These are phyloP conservation scores for Colletotrichum sp. DNA, from an alignment of 2,329 filamentous ascomycete genomes.

Conservation along the genomic window DNA sequence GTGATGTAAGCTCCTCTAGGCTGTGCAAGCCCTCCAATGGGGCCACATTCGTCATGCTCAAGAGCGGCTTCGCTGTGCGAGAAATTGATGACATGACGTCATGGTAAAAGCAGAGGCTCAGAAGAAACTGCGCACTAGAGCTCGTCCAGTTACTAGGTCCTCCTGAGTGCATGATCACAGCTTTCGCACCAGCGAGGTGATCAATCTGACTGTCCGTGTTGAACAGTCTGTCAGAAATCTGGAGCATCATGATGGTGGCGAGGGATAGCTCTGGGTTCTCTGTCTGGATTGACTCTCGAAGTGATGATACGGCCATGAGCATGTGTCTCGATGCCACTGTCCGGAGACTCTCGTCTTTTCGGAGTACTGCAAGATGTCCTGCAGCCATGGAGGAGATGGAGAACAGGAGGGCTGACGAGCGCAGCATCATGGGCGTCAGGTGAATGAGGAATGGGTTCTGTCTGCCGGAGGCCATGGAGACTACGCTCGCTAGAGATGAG, in stretches of 20 bases:
- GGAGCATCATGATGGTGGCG: slow-evolving; percentile 33
- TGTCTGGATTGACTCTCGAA: not conserved
- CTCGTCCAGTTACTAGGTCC: slow-evolving; percentile 22
- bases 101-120: slow-evolving; percentile 34
- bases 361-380: slow-evolving; percentile 31
- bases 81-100: slow-evolving; percentile 34
- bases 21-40: slow-evolving; percentile 26
- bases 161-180: slow-evolving; percentile 27
- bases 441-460: slow-evolving; percentile 33
- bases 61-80: slow-evolving; percentile 26
- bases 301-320: slow-evolving; percentile 23
- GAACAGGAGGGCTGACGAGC: slow-evolving; percentile 29
- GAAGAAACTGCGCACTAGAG: slow-evolving; percentile 29
- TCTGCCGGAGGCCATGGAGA: slow-evolving; percentile 30
- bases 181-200: slow-evolving; percentile 33
- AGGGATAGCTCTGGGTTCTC: slow-evolving; percentile 29
- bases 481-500: slow-evolving; percentile 26
- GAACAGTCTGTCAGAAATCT: slow-evolving; percentile 34
- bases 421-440: slow-evolving; percentile 32
- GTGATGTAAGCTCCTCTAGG: slow-evolving; percentile 24
- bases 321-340: slow-evolving; percentile 27
- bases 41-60: slow-evolving; percentile 24
- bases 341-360: slow-evolving; percentile 23
- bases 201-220: slow-evolving; percentile 30
- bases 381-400: slow-evolving; percentile 35